A percentile compares a stretch with the other conserved stretches of the same genome.
Conservation (phyloP, 345 rosid species). For the Eucalyptus globulus region DNA sequence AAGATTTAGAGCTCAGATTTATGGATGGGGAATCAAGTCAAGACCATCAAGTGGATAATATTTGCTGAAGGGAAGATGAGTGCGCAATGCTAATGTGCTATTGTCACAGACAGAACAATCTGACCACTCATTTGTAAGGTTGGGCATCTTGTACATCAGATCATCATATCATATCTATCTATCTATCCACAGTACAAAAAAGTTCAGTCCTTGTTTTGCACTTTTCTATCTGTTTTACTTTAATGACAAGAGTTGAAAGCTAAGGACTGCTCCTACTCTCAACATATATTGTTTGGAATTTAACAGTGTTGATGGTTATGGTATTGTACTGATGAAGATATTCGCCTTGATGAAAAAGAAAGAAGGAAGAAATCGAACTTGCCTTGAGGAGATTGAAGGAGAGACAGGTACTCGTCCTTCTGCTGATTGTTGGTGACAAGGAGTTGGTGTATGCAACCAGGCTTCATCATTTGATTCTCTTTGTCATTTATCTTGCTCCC, state of each 20-base stretch:
- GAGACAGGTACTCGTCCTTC: constrained; percentile 20
- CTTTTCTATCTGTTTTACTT: not conserved
- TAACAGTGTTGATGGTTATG: not conserved
- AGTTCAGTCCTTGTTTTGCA: not conserved
- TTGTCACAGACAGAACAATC: not conserved
- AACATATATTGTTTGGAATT: not conserved
- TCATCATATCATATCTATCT: not conserved
- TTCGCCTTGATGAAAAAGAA: not conserved
- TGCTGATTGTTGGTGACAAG: not conserved
- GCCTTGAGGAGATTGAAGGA: constrained; percentile 36
- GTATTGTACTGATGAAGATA: not conserved
- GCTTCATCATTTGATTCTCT: constrained; percentile 1
- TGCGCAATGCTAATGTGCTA: not conserved
- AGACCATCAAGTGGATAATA: not conserved
- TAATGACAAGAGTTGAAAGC: not conserved
- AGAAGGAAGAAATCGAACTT: not conserved
- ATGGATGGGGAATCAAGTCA: not conserved
- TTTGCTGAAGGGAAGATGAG: not conserved
- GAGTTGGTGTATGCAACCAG: not conserved
- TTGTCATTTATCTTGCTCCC: constrained; percentile 20
- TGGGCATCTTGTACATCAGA: not conserved
- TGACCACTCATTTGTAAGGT: not conserved
- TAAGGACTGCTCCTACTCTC: not conserved
- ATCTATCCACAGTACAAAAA: not conserved
- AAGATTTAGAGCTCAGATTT: not conserved